Base-by-base conservation (phyloP, 2,329 filamentous ascomycete species). In the Paraphaeosphaeria minitans region DNA sequence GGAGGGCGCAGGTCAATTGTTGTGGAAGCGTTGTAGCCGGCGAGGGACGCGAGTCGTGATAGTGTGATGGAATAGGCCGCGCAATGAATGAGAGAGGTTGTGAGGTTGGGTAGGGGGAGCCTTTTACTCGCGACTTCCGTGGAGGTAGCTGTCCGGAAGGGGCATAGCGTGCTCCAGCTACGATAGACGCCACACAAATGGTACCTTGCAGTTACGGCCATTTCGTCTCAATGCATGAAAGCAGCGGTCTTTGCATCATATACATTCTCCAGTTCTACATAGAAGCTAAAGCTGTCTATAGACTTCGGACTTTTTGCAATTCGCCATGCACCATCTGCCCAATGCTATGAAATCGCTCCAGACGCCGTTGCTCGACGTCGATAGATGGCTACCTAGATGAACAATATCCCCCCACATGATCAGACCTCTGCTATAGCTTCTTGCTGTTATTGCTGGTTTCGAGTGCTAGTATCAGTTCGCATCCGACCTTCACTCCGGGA, bases 41-140 rank as follows among this genome's bases (percentile, higher is more conserved):
- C 57, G 56, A 54, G 51, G 56, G 52, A 57, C 60, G 52, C 55
- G 56, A 52, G 49, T 60, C 58, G 53, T 55, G 55, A 55, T 49
- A 21, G 62, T 64, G 57, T 39, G 59, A 59, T 53, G 58, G 52
- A 42, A 49, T 61, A 55, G 53, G 46, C 55, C 13, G 48, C 56
- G 45, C 21, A 37, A 10, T 31, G 29, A 31, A 2, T 31, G 5
- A 8, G 41, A 41, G 51, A 45, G 37, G 31, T 56, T 57, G 57
- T 53, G 59, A 63, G 60, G 54, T 37, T 56, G 57, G 37, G 16
- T 39, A 39, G 37, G 47, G 46, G 53, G 22, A 33, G 49, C 41
- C 29, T 33, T n/a, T 27, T 9, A 41, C 35, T 21, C 47, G 19
- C 27, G 27, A 24, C 47, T 27, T 27, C 24, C 24, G 3, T 27